Evolutionary conservation across 805 yeast genomes (phyloP).

Genomic region (Lachancea dasiensis): DNA sequence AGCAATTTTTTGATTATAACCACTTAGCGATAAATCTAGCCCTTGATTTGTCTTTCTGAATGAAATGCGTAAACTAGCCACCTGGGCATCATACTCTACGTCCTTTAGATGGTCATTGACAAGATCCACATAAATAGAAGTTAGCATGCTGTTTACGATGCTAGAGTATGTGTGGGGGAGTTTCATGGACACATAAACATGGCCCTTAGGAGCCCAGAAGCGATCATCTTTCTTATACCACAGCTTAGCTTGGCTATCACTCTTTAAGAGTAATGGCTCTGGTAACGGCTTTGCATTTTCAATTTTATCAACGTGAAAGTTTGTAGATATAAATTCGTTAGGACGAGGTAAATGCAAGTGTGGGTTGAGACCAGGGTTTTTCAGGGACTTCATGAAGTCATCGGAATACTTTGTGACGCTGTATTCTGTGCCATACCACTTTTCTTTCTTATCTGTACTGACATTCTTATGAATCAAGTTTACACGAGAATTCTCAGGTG

Average conservation of each 20-base stretch:
- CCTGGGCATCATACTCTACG: conserved; percentile 72
- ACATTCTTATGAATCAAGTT: conserved; percentile 48
- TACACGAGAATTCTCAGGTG: conserved; percentile 54
- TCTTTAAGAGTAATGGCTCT: conserved; percentile 61
- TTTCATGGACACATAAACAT: conserved; percentile 57
- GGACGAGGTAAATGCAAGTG: conserved; percentile 56
- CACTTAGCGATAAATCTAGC: conserved; percentile 57
- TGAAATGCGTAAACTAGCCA: conserved; percentile 65
- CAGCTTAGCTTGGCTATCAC: conserved; percentile 45
- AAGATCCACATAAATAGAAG: conserved; percentile 61
- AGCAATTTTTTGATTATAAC: conserved; percentile 78
- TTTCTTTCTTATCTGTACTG: conserved; percentile 50
- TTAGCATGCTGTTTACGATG: conserved; percentile 50
- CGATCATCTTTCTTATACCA: conserved; percentile 92
- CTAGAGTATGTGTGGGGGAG: conserved; percentile 57
- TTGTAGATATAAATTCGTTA: conserved; percentile 79
- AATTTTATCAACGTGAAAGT: conserved; percentile 55
- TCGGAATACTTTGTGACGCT: conserved; percentile 40
- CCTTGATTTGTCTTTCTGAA: conserved; percentile 65
- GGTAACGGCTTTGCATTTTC: conserved; percentile 32
- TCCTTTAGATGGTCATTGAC: conserved; percentile 68
- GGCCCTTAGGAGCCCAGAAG: conserved; percentile 83
- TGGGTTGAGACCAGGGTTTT: conserved; percentile 27
- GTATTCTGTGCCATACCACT: conserved; percentile 91
- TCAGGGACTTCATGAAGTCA: conserved; percentile 34